Evolutionary conservation across 176 grass and related monocot genomes (phyloP).

Genomic region (Calamus simplicifolius): DNA sequence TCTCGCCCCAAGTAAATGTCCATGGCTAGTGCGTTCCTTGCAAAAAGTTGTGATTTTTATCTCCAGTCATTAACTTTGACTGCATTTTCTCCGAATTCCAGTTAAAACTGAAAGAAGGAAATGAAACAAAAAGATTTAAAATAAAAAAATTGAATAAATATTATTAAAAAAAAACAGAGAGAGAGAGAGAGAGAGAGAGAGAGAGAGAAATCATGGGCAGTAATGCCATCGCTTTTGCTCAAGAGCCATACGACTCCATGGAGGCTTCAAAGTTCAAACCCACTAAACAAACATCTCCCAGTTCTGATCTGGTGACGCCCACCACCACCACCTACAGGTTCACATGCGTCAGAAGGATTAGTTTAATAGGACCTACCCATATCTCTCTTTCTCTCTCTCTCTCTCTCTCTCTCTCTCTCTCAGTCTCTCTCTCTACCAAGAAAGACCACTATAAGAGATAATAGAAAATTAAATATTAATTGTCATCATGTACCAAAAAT

Average conservation of each 20-base stretch:
- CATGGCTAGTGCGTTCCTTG: not conserved
- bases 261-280: not conserved
- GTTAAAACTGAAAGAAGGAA: too few relatives aligned
- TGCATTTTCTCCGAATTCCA: too few relatives aligned
- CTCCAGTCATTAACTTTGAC: too few relatives aligned
- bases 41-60: not conserved
- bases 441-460: too few relatives aligned
- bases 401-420: too few relatives aligned
- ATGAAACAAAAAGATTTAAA: too few relatives aligned
- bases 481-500: too few relatives aligned
- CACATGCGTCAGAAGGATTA: not conserved
- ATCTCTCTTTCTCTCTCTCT: not conserved
- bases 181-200: not conserved
- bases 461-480: too few relatives aligned
- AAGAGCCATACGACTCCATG: not conserved
- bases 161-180: not conserved
- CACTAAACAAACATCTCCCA: not conserved
- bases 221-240: not conserved
- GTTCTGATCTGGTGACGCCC: not conserved
- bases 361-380: slow-evolving; percentile 2
- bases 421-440: too few relatives aligned
- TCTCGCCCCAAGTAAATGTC: too few relatives aligned
- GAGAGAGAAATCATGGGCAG: not conserved
- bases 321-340: not conserved
- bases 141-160: not conserved